These are phyloP conservation scores for Citrus hindsii DNA, from an alignment of 345 rosid genomes.

Conservation along the genomic window DNA sequence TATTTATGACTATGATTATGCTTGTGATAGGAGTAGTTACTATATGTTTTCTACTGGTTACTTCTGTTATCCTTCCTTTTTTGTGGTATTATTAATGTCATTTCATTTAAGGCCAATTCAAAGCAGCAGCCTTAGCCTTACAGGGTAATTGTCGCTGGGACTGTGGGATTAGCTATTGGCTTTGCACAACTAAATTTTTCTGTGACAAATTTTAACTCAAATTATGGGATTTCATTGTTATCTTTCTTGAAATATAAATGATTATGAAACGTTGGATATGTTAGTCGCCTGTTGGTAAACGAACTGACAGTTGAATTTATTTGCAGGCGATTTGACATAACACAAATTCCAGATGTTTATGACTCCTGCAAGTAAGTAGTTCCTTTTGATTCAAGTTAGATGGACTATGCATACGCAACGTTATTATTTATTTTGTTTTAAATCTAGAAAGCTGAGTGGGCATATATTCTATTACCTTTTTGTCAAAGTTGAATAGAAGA, in stretches of 20 bases:
- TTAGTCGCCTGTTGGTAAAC: not conserved
- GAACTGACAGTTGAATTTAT: slow-evolving; percentile 26
- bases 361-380: slow-evolving; percentile 99
- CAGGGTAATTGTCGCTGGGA: not conserved
- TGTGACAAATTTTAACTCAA: not conserved
- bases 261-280: not conserved
- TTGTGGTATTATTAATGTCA: not conserved
- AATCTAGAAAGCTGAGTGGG: not conserved
- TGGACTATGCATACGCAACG: not conserved
- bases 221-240: not conserved
- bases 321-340: slow-evolving; percentile 91
- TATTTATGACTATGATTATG: slow-evolving; percentile 12
- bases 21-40: not conserved
- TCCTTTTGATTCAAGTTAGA: slow-evolving; percentile 8
- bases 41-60: not conserved
- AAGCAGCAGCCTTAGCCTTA: not conserved
- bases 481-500: not conserved
- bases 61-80: not conserved
- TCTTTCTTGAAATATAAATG: not conserved
- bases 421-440: not conserved
- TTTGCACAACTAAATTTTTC: not conserved
- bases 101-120: not conserved
- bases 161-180: not conserved
- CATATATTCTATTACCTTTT: not conserved
- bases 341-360: slow-evolving; percentile 98